phyloP scores from a whole-genome alignment of 768 basidiomycete species.

The Termitomyces eurrhizus region DNA sequence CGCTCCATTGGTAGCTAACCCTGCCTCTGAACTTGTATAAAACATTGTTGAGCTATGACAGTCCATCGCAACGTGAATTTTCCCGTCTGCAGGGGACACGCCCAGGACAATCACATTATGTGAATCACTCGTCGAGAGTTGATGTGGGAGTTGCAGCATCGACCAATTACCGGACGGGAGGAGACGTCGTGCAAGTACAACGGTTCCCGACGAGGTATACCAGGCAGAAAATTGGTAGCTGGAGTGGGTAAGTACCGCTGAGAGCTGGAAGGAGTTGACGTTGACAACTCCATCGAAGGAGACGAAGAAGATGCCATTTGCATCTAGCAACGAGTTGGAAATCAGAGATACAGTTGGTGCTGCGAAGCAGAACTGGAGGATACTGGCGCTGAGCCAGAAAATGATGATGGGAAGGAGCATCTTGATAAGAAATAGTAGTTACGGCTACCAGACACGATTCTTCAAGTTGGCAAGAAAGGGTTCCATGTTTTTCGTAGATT shows the following conservation, averaged over 20 bases:
- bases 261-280: conserved; percentile 44
- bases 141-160: conserved; percentile 39
- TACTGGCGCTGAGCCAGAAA: conserved; percentile 6
- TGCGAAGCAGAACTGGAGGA: conserved; percentile 19
- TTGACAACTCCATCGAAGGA: conserved; percentile 46
- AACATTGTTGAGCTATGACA: conserved; percentile 40
- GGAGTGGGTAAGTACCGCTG: conserved; percentile 34
- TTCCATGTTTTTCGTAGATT: neutral
- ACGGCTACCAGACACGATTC: neutral
- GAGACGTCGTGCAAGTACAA: conserved; percentile 36
- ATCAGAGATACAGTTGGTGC: conserved; percentile 38
- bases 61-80: conserved; percentile 44
- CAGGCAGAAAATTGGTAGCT: conserved; percentile 41
- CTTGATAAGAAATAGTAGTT: neutral
- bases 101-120: conserved; percentile 43
- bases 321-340: conserved; percentile 34
- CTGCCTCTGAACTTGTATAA: conserved; percentile 39
- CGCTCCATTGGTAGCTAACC: conserved; percentile 35
- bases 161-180: conserved; percentile 39
- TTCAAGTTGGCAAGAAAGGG: neutral
- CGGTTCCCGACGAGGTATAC: conserved; percentile 39
- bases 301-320: conserved; percentile 39
- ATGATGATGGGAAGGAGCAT: conserved; percentile 11
- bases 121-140: conserved; percentile 36
- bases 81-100: conserved; percentile 41